Evolutionary conservation across 2,329 filamentous ascomycete species (phyloP).

Genomic region (Xylariomycetidae sp.): DNA sequence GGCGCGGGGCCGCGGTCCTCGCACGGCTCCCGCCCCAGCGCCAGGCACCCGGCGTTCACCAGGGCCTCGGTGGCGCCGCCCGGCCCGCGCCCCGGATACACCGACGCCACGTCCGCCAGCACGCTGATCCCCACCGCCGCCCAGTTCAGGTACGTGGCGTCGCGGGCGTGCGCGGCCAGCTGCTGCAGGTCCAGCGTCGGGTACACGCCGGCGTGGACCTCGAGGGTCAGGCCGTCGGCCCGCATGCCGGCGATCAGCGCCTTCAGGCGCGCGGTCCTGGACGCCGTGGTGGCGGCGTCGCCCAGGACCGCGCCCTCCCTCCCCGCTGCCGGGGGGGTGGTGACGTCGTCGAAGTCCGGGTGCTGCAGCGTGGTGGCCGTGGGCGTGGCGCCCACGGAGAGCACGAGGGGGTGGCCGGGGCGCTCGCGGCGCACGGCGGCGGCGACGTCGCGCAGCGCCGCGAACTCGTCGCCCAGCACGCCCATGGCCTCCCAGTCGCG

Average conservation of each 20-base stretch:
- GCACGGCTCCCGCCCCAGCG: conserved; percentile 67
- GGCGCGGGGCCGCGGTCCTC: conserved; percentile 35
- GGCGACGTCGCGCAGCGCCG: conserved; percentile 43
- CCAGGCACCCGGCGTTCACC: conserved; percentile 62
- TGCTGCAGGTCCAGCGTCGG: conserved; percentile 74
- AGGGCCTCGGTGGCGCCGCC: conserved; percentile 54
- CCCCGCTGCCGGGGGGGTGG: conserved; percentile 17
- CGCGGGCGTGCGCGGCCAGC: conserved; percentile 59
- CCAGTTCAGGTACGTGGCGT: conserved; percentile 36
- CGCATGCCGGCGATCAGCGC: conserved; percentile 32
- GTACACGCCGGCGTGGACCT: conserved; percentile 73
- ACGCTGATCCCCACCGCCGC: conserved; percentile 60
- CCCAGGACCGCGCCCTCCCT: conserved; percentile 15
- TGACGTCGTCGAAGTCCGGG: conserved; percentile 21
- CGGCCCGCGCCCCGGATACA: conserved; percentile 55
- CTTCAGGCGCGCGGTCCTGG: conserved; percentile 31
- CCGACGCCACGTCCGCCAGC: conserved; percentile 63
- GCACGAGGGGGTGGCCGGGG: conserved; percentile 32
- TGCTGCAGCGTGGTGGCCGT: conserved; percentile 64
- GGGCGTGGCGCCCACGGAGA: conserved; percentile 73
- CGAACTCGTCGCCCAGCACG: conserved; percentile 43
- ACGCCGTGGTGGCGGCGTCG: background rate
- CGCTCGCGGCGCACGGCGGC: conserved; percentile 24
- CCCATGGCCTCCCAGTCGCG: conserved; percentile 49
- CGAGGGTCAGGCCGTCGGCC: conserved; percentile 42